These are phyloP conservation scores for Leccinellum luteum DNA, from an alignment of 768 basidiomycete species.

Conservation along the genomic window DNA sequence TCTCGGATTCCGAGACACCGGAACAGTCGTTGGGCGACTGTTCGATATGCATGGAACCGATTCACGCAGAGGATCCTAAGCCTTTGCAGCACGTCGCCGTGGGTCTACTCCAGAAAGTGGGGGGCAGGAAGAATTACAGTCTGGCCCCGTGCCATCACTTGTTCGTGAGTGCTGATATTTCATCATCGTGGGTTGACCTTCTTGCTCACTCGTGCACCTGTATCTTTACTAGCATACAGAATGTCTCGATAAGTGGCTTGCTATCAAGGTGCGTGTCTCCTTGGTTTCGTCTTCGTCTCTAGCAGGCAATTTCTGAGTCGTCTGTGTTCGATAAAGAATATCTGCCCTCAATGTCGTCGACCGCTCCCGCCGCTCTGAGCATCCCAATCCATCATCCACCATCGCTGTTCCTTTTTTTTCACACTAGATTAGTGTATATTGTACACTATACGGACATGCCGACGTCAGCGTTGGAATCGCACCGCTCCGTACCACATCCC, in stretches of 20 bases:
- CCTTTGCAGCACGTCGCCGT: constrained; percentile 34
- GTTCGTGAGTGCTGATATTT: constrained; percentile 53
- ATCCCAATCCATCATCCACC: not conserved
- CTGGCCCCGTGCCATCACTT: constrained; percentile 87
- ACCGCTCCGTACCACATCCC: not conserved
- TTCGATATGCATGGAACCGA: constrained; percentile 91
- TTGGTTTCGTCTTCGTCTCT: not conserved
- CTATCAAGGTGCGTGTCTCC: constrained; percentile 51
- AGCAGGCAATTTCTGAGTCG: not conserved
- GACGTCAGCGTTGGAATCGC: not conserved
- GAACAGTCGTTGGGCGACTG: constrained; percentile 82
- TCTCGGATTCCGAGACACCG: constrained; percentile 70
- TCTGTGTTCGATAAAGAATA: constrained; percentile 50
- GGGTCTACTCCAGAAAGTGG: constrained; percentile 38
- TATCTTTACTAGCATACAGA: constrained; percentile 63
- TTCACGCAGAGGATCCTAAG: constrained; percentile 49
- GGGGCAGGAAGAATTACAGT: constrained; percentile 66
- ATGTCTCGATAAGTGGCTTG: constrained; percentile 84
- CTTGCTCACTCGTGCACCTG: not conserved
- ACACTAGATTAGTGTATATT: constrained; percentile 3
- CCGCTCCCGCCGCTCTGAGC: constrained; percentile 72
- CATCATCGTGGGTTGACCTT: not conserved
- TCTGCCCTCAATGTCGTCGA: constrained; percentile 88
- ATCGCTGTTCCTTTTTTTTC: not conserved
- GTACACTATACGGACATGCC: constrained; percentile 9